Evolutionary conservation across 129 eudicot species (phyloP).

Genomic region (Flaveria ramosissima): DNA sequence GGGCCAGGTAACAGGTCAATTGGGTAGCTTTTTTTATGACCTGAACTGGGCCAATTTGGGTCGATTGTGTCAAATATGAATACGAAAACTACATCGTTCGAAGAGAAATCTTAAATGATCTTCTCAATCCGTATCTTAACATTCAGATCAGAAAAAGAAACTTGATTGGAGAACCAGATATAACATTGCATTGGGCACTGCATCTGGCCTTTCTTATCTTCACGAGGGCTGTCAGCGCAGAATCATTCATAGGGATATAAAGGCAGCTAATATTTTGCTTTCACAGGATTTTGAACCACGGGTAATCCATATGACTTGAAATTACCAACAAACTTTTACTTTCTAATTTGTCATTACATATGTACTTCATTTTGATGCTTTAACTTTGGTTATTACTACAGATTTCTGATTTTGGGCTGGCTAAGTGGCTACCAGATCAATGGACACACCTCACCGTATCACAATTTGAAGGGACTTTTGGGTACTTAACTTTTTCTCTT

Average conservation of each 20-base stretch:
- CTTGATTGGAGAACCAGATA: conserved; percentile 67
- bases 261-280: conserved; percentile 81
- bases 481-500: conserved; percentile 43
- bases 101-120: background rate
- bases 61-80: conserved; percentile 7
- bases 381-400: conserved; percentile 22
- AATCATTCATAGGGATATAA: conserved; percentile 82
- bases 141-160: conserved; percentile 61
- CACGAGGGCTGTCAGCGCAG: conserved; percentile 93
- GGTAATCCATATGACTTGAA: conserved; percentile 50
- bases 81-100: background rate
- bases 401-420: conserved; percentile 97
- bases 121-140: conserved; percentile 9
- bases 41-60: background rate
- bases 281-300: conserved; percentile 78
- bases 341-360: background rate
- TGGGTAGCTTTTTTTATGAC: background rate
- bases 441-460: conserved; percentile 86
- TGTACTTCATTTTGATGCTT: conserved; percentile 23
- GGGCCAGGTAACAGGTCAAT: conserved; percentile 8
- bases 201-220: conserved; percentile 85
- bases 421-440: conserved; percentile 98
- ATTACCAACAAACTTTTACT: background rate
- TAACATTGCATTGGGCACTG: conserved; percentile 78
- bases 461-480: conserved; percentile 92